A percentile compares a stretch with the other conserved stretches of the same genome.
Conservation (phyloP, 108 stramenopile genomes). For the Craspedostauros australis region DNA sequence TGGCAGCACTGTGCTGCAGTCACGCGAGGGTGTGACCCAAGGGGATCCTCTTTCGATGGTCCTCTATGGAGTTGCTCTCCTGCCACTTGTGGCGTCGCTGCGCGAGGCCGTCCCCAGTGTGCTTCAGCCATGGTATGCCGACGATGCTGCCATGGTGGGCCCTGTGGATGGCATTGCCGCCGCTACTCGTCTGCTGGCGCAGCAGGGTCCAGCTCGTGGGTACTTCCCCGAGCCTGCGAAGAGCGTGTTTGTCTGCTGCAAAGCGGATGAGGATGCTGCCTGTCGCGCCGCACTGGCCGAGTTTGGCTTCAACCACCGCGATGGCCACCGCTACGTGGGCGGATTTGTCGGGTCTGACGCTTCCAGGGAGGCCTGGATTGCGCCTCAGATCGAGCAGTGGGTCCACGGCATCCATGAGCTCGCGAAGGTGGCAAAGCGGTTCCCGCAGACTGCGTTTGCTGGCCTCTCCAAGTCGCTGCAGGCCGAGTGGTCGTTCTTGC, state of each 20-base stretch:
- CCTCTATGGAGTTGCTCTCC: slow-evolving; percentile 20
- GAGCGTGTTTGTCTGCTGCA: background rate
- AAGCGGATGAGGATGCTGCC: background rate
- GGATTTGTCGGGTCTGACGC: slow-evolving; percentile 5
- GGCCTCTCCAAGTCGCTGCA: slow-evolving; percentile 21
- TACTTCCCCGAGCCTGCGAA: slow-evolving; percentile 15
- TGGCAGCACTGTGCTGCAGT: too few relatives aligned
- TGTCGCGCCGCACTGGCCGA: background rate
- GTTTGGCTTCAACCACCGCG: background rate
- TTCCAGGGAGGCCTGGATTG: slow-evolving; percentile 5
- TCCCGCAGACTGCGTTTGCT: slow-evolving; percentile 10
- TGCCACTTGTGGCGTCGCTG: slow-evolving; percentile 13
- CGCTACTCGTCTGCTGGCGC: background rate
- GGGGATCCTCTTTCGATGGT: slow-evolving; percentile 33
- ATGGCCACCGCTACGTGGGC: slow-evolving; percentile 5
- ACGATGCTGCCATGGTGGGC: slow-evolving; percentile 18
- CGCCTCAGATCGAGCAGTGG: slow-evolving; percentile 10
- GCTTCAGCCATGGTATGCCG: slow-evolving; percentile 27
- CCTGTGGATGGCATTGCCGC: background rate
- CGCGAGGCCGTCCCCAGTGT: background rate
- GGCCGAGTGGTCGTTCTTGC: slow-evolving; percentile 11
- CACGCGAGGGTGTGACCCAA: too few relatives aligned
- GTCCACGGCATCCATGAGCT: slow-evolving; percentile 4
- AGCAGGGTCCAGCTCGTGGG: slow-evolving; percentile 1
- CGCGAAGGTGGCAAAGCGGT: slow-evolving; percentile 4